Conservation (phyloP, 352 stramenopile genomes). For the Hyaloperonospora arabidopsidis region DNA sequence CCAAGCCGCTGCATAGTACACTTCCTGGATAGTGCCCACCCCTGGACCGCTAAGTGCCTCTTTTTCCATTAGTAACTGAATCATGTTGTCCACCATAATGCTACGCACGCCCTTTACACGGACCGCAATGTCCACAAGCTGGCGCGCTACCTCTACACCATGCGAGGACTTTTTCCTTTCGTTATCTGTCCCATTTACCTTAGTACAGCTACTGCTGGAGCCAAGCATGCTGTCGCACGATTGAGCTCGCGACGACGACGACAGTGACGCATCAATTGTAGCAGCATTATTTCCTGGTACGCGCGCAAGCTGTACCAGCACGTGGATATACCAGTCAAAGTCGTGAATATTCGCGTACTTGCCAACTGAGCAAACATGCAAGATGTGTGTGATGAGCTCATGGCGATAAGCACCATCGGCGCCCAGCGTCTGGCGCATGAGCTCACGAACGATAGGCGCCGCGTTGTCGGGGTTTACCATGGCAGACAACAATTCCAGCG, state of each 20-base stretch:
- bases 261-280: slow-evolving; percentile 30
- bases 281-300: slow-evolving; percentile 70
- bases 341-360: slow-evolving; percentile 98
- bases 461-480: slow-evolving; percentile 97
- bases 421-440: slow-evolving; percentile 92
- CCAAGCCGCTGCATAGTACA: slow-evolving; percentile 93
- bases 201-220: slow-evolving; percentile 16
- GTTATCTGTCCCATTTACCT: slow-evolving; percentile 22
- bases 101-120: slow-evolving; percentile 93
- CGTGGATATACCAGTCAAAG: slow-evolving; percentile 97
- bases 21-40: slow-evolving; percentile 85
- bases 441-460: slow-evolving; percentile 92
- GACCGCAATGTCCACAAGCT: slow-evolving; percentile 95
- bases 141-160: slow-evolving; percentile 84
- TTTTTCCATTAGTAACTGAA: slow-evolving; percentile 89
- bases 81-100: slow-evolving; percentile 92
- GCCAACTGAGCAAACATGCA: slow-evolving; percentile 94
- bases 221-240: slow-evolving; percentile 41
- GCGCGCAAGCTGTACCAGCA: slow-evolving; percentile 92
- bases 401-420: slow-evolving; percentile 92
- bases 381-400: slow-evolving; percentile 93
- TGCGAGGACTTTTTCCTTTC: slow-evolving; percentile 37
- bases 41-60: slow-evolving; percentile 63
- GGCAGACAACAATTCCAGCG: slow-evolving; percentile 91
- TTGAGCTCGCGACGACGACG: slow-evolving; percentile 14